Base-by-base conservation (phyloP, 805 yeast species). In the Barnettozyma californica region DNA sequence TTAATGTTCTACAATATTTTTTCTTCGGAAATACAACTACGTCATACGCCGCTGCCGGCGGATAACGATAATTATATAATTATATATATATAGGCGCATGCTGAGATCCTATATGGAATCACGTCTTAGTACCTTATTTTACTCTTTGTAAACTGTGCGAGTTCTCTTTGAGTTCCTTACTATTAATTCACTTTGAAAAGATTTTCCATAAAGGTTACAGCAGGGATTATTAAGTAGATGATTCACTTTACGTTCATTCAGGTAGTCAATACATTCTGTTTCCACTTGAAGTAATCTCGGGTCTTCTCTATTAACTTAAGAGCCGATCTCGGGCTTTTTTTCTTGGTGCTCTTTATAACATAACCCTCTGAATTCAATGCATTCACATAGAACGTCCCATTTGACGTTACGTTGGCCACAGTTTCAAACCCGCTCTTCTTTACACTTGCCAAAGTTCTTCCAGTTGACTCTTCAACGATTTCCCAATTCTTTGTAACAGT, bases 401-500 rank as follows among this genome's bases (percentile, higher is more conserved):
- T 18, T 2, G n/a, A 9, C 7, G 23, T 9, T 5, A 48, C 13
- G 4, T 21, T 19, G 45, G 16, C n/a, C 14, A 13, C 23, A 8
- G 69, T 64, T 51, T 68, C 70, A 49, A 65, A 68, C 2, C 69
- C 68, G 13, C 59, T 53, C 50, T 50, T 63, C 8, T 51, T 43
- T 9, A 56, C 35, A 49, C 54, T 57, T 19, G 59, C 63, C 19
- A 50, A 9, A 60, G 37, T 18, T 46, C 45, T 18, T 18, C 48
- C 48, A 42, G 55, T 42, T 37, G 36, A 9, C 2, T 39, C 56
- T 54, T 43, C 51, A 11, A 52, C 47, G 29, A 60, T 53, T 45
- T 56, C 59, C 72, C 73, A 68, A 9, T 34, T 41, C 43, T 57
- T 56, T 27, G 71, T 67, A 25, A 53, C 46, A 3, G 72, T 68